Evolutionary conservation across 2,329 filamentous ascomycete genomes (phyloP).

Genomic region (Massarina eburnea): DNA sequence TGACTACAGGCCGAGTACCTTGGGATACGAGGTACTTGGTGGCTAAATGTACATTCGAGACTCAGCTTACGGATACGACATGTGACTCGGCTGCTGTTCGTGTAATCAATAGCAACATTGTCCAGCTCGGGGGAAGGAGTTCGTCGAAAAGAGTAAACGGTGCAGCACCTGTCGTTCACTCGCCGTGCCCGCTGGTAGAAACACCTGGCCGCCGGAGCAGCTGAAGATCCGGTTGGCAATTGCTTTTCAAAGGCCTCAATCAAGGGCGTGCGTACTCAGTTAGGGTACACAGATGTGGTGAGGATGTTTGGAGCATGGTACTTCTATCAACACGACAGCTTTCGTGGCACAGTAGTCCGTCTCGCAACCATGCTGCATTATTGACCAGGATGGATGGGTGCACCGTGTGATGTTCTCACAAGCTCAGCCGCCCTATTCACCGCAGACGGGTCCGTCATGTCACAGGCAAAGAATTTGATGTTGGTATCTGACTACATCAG

Average conservation of each 20-base stretch:
- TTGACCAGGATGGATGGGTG: conserved; percentile 39
- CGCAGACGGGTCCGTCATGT: conserved; percentile 33
- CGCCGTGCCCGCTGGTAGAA: conserved; percentile 33
- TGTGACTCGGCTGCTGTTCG: no score
- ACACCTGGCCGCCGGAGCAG: conserved; percentile 44
- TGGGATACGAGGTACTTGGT: no score
- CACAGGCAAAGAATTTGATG: conserved; percentile 36
- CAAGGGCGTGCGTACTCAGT: conserved; percentile 46
- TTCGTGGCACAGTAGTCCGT: conserved; percentile 58
- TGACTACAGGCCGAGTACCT: no score
- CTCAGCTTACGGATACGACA: no score
- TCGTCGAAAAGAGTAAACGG: no score
- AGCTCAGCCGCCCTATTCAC: conserved; percentile 28
- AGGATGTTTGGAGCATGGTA: conserved; percentile 45
- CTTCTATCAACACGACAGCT: conserved; percentile 49
- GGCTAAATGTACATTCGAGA: no score
- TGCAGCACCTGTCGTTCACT: no score
- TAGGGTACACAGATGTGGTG: conserved; percentile 47
- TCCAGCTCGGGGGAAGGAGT: not conserved
- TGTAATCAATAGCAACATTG: no score
- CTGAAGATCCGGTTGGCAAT: conserved; percentile 46
- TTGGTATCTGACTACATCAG: conserved; percentile 21
- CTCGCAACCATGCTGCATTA: conserved; percentile 40
- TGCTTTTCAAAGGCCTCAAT: conserved; percentile 33
- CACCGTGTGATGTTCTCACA: conserved; percentile 24